phyloP scores from a whole-genome alignment of 805 yeast species.

The Wickerhamomyces rabaulensis region DNA sequence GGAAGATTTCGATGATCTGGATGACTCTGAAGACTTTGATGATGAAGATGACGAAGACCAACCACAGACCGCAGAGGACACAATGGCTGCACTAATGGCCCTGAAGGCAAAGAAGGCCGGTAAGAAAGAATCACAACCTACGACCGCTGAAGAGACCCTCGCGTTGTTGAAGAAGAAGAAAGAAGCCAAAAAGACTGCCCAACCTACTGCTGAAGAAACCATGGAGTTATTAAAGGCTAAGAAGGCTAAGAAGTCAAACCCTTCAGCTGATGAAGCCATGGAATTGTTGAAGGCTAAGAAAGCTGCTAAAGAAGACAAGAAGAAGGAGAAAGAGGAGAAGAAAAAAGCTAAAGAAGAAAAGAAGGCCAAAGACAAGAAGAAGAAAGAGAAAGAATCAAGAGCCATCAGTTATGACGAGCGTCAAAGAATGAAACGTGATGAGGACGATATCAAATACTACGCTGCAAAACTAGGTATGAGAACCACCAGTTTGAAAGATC shows the following conservation, averaged over 20 bases:
- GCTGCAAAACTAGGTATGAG: constrained; percentile 76
- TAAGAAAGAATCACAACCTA: constrained; percentile 8
- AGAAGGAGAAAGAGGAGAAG: constrained; percentile 1
- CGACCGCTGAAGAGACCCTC: constrained; percentile 37
- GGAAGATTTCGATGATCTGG: constrained; percentile 16
- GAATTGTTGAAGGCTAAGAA: constrained; percentile 27
- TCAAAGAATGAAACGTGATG: constrained; percentile 52
- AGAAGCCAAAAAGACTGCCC: constrained; percentile 14
- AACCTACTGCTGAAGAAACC: constrained; percentile 29
- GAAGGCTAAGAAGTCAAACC: constrained; percentile 23
- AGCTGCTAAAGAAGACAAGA: constrained; percentile 17
- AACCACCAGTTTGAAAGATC: constrained; percentile 44
- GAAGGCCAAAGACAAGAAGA: constrained; percentile 4
- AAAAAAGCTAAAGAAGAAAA: constrained; percentile 12
- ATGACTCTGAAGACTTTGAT: constrained; percentile 12
- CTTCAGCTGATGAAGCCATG: constrained; percentile 30
- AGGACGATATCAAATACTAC: constrained; percentile 74
- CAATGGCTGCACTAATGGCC: constrained; percentile 39
- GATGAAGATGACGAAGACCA: constrained; percentile 22
- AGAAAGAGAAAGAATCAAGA: constrained; percentile 11
- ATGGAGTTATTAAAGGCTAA: constrained; percentile 28
- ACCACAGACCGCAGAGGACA: constrained; percentile 36
- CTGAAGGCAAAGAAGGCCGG: constrained; percentile 30
- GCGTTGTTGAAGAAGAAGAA: constrained; percentile 31
- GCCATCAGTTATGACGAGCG: constrained; percentile 38